Base-by-base conservation (phyloP, 75 land plant genomes). In the Cupressus sempervirens region DNA sequence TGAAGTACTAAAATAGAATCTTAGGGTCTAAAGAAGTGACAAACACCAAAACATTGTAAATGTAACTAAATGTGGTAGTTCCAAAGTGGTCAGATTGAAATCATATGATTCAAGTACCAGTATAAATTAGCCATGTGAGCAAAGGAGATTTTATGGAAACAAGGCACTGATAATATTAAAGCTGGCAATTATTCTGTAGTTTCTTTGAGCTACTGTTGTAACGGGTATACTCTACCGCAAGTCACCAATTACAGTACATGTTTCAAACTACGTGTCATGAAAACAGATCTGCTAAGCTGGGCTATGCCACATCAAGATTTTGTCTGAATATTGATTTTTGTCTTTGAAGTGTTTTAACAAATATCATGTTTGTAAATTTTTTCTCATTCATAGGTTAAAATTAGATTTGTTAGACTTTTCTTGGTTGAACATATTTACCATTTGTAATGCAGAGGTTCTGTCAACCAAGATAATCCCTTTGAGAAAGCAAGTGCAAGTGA, bases 391-490 rank as follows among this genome's bases (percentile, higher is more conserved):
- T 20, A 20, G 3, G 30, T 6, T 70, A 32, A 70, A 32, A 70
- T 32, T 70, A 70, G 35, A 70, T 70, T 30, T 70, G 74, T 11
- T 3, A 62, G 26, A 43, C 45, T 9, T 32, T 70, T 70, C 14
- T 32, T 32, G 32, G 74, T 70, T 70, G 74, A 70, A 30, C 35
- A 30, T 30, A 70, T 30, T 32, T 23, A 35, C 2, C 32, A 32
- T 10, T 4, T 70, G 74, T 23, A 70, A 86, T 91, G 70, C 95
- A 96, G 97, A 93, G 87, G 90, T 93, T 43, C 88, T 96, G 38
- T 86, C 95, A 29, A 90, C 97, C 12, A 92, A 91, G 88, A 86
- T 93, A 29, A 90, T 83, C 2, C 94, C 91, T 20, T 62, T 95
- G 86, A 87, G 83, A 41, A 89, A 93, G 68, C 86, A 85, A 72